Percentiles rank a stretch among this genome's conserved stretches.
Conservation (phyloP, 495 filamentous ascomycete genomes). For the Venustampulla echinocandica region DNA sequence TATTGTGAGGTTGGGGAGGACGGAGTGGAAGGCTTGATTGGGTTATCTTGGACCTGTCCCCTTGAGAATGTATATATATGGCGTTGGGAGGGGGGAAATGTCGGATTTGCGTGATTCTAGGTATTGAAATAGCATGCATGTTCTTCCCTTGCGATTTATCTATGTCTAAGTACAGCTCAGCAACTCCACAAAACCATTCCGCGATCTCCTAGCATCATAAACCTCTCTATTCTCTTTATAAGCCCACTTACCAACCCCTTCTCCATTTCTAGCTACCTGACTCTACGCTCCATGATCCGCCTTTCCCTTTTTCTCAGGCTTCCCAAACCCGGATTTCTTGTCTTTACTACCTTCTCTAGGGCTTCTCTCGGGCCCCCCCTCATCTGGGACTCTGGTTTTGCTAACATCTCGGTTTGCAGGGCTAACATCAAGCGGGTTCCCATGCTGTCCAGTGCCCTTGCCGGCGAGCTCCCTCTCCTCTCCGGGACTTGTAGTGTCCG, state of each 20-base stretch:
- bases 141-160: no score
- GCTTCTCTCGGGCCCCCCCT: slow-evolving; percentile 39
- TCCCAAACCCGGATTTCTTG: slow-evolving; percentile 26
- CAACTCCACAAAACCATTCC: no score
- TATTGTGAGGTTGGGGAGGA: slow-evolving; percentile 29
- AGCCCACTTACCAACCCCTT: slow-evolving; percentile 14
- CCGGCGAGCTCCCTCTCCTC: slow-evolving; percentile 31
- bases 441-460: slow-evolving; percentile 18
- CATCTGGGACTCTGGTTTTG: slow-evolving; percentile 33
- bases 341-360: slow-evolving; percentile 20
- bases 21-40: slow-evolving; percentile 38
- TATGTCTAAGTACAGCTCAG: no score
- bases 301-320: slow-evolving; percentile 35
- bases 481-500: slow-evolving; percentile 48
- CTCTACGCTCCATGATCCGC: slow-evolving; percentile 39
- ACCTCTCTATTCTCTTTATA: background rate
- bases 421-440: slow-evolving; percentile 49
- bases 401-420: slow-evolving; percentile 53
- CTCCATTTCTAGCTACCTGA: slow-evolving; percentile 24
- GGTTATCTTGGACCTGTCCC: no score
- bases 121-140: no score
- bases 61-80: no score
- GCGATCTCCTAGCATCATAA: background rate
- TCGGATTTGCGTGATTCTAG: no score
- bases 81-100: no score